Conservation (phyloP, 768 basidiomycete species). For the Tylopilus felleus region DNA sequence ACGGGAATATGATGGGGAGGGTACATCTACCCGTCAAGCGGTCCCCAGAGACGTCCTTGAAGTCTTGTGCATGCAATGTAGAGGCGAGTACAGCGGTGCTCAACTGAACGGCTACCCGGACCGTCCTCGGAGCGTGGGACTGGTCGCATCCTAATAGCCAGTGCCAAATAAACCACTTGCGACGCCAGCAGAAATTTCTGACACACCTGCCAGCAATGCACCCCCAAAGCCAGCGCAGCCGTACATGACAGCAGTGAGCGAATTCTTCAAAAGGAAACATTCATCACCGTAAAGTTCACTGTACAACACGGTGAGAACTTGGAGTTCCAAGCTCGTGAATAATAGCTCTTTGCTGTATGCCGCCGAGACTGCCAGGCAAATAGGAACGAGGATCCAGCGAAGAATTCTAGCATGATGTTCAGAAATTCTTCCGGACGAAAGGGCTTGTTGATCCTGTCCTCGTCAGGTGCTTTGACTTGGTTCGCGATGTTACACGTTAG, state of each 20-base stretch:
- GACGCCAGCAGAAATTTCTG: background rate
- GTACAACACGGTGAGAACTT: slow-evolving; percentile 29
- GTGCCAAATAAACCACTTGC: background rate
- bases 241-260: slow-evolving; percentile 32
- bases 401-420: slow-evolving; percentile 30
- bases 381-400: slow-evolving; percentile 34
- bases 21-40: slow-evolving; percentile 33
- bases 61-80: slow-evolving; percentile 33
- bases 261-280: slow-evolving; percentile 31
- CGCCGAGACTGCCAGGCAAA: slow-evolving; percentile 32
- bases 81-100: slow-evolving; percentile 30
- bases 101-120: slow-evolving; percentile 21
- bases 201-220: slow-evolving; percentile 32
- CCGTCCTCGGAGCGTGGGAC: slow-evolving; percentile 7
- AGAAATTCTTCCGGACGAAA: slow-evolving; percentile 40
- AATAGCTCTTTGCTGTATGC: slow-evolving; percentile 29
- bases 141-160: slow-evolving; percentile 3
- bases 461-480: slow-evolving; percentile 36
- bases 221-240: slow-evolving; percentile 34
- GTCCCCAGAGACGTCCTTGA: slow-evolving; percentile 41
- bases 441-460: slow-evolving; percentile 41
- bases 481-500: slow-evolving; percentile 40
- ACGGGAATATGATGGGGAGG: slow-evolving; percentile 39
- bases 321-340: slow-evolving; percentile 26
- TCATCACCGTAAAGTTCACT: slow-evolving; percentile 31